These are phyloP conservation scores for Plasmopara viticola DNA, from an alignment of 352 stramenopile genomes.

Conservation along the genomic window DNA sequence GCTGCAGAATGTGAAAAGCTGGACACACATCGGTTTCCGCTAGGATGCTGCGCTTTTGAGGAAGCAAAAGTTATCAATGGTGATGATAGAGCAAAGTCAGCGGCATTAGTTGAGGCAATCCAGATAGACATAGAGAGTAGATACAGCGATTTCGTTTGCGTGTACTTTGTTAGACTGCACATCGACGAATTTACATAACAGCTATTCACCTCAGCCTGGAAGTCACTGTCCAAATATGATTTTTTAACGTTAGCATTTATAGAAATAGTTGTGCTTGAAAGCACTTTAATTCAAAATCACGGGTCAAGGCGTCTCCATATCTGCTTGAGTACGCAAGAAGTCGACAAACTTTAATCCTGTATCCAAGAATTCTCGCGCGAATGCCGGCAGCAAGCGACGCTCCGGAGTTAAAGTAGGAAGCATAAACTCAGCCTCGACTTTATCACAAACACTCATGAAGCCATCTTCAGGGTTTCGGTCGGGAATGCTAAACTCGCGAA, in stretches of 20 bases:
- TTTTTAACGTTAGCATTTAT: neutral
- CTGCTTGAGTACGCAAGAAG: slow-evolving; percentile 39
- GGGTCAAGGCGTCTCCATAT: slow-evolving; percentile 19
- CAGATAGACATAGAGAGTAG: slow-evolving; percentile 66
- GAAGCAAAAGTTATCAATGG: slow-evolving; percentile 11
- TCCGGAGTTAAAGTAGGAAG: slow-evolving; percentile 54
- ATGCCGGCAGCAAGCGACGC: slow-evolving; percentile 39
- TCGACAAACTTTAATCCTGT: slow-evolving; percentile 62
- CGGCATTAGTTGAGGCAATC: slow-evolving; percentile 34
- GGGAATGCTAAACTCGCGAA: slow-evolving; percentile 54
- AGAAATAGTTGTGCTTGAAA: neutral
- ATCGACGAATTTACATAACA: slow-evolving; percentile 11
- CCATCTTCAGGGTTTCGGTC: slow-evolving; percentile 32
- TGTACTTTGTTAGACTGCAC: slow-evolving; percentile 52
- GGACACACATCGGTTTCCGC: slow-evolving; percentile 44
- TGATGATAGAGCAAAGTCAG: slow-evolving; percentile 7
- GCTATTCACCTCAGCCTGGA: no score
- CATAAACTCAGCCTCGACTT: slow-evolving; percentile 57
- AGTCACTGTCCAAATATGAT: neutral
- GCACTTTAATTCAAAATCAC: no score
- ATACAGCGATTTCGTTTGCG: slow-evolving; percentile 59
- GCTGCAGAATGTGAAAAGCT: slow-evolving; percentile 38
- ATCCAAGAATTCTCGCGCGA: slow-evolving; percentile 47
- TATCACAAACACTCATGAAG: slow-evolving; percentile 48
- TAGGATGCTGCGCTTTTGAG: slow-evolving; percentile 11